Evolutionary conservation across 192 early-diverging fungal genomes (phyloP).

Genomic region (Rhizoclosmatium sp.): DNA sequence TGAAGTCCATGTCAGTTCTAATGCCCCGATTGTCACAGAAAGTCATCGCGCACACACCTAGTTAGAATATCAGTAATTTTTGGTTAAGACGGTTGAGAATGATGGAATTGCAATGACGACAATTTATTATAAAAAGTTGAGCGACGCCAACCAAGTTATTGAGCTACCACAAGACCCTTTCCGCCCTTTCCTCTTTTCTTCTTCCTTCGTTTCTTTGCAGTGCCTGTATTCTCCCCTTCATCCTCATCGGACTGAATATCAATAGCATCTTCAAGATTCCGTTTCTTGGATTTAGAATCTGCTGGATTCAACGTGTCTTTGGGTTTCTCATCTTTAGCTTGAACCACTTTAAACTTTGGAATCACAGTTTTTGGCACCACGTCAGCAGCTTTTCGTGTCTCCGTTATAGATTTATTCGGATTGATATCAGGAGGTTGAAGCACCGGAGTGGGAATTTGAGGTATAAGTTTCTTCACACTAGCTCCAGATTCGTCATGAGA

Average conservation of each 20-base stretch:
- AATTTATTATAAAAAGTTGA: too few relatives aligned
- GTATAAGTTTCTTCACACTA: background rate
- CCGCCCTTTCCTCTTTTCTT: constrained; percentile 9
- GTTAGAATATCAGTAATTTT: too few relatives aligned
- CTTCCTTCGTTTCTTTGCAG: background rate
- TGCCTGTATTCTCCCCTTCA: background rate
- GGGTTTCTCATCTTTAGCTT: background rate
- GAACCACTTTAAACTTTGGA: background rate
- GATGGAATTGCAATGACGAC: too few relatives aligned
- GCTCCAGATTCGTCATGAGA: background rate
- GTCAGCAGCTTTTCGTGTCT: background rate
- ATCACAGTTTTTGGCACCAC: background rate
- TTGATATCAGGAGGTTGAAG: background rate
- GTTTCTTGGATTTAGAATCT: background rate
- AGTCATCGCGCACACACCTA: too few relatives aligned
- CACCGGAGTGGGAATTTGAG: background rate
- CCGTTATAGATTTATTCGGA: background rate
- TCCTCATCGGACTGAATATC: background rate
- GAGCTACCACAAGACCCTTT: background rate
- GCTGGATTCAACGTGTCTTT: background rate
- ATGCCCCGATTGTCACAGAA: too few relatives aligned
- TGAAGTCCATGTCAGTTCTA: too few relatives aligned
- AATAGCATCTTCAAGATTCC: background rate
- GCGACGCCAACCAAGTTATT: too few relatives aligned
- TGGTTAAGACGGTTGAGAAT: too few relatives aligned